Percentiles rank a stretch among this genome's conserved stretches.
phyloP scores from a whole-genome alignment of 768 basidiomycete genomes.

The Lactarius quietus region DNA sequence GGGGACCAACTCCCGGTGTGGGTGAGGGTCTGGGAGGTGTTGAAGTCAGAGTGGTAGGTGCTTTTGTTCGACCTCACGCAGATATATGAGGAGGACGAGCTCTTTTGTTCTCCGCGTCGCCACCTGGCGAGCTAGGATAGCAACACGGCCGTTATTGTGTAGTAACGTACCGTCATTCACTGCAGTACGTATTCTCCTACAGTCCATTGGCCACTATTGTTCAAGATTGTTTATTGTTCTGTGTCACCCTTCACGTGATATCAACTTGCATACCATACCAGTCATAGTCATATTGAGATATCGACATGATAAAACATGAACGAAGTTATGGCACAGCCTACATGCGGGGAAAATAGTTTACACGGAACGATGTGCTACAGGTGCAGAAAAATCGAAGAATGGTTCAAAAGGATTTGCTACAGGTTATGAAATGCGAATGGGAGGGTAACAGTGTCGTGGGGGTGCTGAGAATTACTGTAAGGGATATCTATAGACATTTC shows the following conservation, averaged over 20 bases:
- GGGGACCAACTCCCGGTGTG: neutral
- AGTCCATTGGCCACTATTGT: neutral
- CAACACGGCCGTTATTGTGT: slow-evolving; percentile 8
- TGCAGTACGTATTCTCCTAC: neutral
- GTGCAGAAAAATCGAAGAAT: slow-evolving; percentile 16
- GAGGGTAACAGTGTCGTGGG: neutral
- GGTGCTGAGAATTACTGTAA: neutral
- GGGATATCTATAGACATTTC: neutral
- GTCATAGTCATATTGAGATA: neutral
- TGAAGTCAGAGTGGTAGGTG: neutral
- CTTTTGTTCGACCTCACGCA: neutral
- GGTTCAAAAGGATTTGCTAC: slow-evolving; percentile 19
- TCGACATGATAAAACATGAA: neutral
- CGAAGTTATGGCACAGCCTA: neutral
- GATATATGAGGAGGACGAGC: slow-evolving; percentile 16
- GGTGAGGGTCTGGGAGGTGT: slow-evolving; percentile 3
- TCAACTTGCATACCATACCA: neutral
- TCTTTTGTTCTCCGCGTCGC: slow-evolving; percentile 9
- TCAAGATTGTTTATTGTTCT: neutral
- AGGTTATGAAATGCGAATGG: slow-evolving; percentile 14
- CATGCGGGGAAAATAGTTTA: slow-evolving; percentile 8
- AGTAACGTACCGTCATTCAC: neutral
- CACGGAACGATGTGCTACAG: slow-evolving; percentile 19
- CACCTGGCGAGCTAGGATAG: neutral
- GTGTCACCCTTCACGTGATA: neutral